phyloP scores from a whole-genome alignment of 176 grass and related monocot genomes.

The Hordeum marinum region DNA sequence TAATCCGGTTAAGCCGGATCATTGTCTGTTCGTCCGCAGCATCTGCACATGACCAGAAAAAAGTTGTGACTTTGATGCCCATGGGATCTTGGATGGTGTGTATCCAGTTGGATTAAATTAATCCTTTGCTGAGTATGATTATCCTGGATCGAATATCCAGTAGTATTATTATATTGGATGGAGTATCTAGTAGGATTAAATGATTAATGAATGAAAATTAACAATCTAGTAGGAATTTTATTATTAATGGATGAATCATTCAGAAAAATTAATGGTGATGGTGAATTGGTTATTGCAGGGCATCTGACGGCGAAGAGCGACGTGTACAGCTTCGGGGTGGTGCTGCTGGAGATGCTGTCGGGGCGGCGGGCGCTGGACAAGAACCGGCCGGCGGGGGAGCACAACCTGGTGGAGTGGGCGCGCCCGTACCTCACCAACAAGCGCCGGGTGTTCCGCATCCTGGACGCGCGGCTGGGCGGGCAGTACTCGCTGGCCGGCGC shows the following conservation, averaged over 20 bases:
- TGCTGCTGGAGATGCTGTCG: conserved; percentile 55
- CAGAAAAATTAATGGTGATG: background rate
- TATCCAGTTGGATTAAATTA: background rate
- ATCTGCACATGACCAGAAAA: background rate
- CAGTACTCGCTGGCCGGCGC: conserved; percentile 52
- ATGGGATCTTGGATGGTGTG: background rate
- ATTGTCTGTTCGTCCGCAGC: background rate
- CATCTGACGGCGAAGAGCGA: conserved; percentile 71
- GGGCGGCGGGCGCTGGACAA: conserved; percentile 63
- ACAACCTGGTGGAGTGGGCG: conserved; percentile 79
- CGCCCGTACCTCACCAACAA: conserved; percentile 48
- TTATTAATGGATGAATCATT: background rate
- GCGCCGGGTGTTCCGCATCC: conserved; percentile 38
- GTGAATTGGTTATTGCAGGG: background rate
- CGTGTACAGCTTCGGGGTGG: conserved; percentile 69
- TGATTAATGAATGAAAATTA: background rate
- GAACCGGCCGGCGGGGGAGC: conserved; percentile 52
- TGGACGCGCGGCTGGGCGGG: conserved; percentile 47
- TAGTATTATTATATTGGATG: background rate
- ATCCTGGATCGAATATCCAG: background rate
- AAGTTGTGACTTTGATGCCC: background rate
- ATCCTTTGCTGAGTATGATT: background rate
- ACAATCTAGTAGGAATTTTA: background rate
- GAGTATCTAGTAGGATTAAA: background rate
- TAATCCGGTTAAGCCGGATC: background rate